Evolutionary conservation across 306 rosid species (phyloP), one percentile per base, ranked within the genome.

Genomic region (Hippophae gyantsensis): DNA sequence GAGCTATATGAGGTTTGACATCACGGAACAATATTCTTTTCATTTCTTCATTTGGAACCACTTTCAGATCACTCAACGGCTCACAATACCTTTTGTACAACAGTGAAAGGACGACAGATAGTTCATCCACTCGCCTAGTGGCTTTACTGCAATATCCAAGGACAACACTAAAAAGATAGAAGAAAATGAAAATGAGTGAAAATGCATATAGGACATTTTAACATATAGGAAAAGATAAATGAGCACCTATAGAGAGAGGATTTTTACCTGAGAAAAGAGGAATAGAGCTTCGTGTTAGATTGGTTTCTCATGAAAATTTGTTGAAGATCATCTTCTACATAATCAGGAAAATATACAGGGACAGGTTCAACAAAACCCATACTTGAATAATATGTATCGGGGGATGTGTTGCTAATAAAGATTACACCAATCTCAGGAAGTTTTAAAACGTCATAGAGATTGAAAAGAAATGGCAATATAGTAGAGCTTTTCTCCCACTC

Each of bases 401-500:
- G 95, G 7, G 98, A 92, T 56, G 88, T 74, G 56, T 57, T 75
- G 82, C 99, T 88, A 68, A 85, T 77, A 65, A 92, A 92, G 82
- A 92, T 76, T 62, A 92, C 42, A 62, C 96, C 86, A 44, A 92
- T 79, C 72, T 83, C 84, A 0, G 84, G 90, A 81, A 83, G 74
- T 68, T 85, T 92, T 60, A 92, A 78, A 64, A 84, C 49, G 57
- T 85, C 93, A 68, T 80, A 65, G 65, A 92, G 89, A 76, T 92
- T 92, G 60, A 87, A 85, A 48, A 87, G 71, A 9, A 92, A 73
- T 23, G 95, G 88, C 45, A 88, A 40, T 67, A 88, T 57, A 38
- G 74, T 85, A 50, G 81, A 83, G 79, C 86, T 84, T 66, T 83
- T 92, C 58, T 87, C 96, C 96, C 99, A 92, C 64, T 78, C 93